A percentile compares a stretch with the other conserved stretches of the same genome.
Conservation (phyloP, 2,329 filamentous ascomycete species). For the Cercospora canescens region DNA sequence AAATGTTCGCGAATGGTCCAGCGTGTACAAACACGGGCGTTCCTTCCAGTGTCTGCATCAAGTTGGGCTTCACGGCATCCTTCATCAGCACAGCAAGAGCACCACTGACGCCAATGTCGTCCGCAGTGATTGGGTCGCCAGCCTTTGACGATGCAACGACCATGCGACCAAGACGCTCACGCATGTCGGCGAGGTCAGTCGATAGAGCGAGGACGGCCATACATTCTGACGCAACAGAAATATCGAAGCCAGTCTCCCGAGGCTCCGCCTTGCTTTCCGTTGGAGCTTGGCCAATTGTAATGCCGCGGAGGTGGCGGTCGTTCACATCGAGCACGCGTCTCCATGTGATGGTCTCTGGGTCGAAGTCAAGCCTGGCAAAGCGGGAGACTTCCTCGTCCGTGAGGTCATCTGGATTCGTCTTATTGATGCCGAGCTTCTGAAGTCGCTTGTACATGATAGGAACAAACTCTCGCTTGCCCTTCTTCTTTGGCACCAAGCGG, state of each 20-base stretch:
- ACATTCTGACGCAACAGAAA: constrained; percentile 94
- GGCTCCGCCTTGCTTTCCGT: constrained; percentile 83
- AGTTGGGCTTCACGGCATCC: constrained; percentile 97
- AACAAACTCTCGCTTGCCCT: constrained; percentile 81
- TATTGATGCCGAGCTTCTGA: constrained; percentile 93
- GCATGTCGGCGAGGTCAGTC: constrained; percentile 83
- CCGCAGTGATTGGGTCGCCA: constrained; percentile 91
- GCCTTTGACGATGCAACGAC: constrained; percentile 83
- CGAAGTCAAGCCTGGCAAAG: constrained; percentile 94
- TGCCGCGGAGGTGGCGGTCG: constrained; percentile 85
- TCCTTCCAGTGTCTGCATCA: constrained; percentile 97
- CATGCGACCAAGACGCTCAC: constrained; percentile 91
- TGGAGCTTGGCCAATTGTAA: constrained; percentile 83
- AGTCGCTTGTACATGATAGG: constrained; percentile 90
- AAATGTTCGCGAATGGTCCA: constrained; percentile 97
- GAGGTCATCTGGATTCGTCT: constrained; percentile 88
- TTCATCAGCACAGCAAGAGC: constrained; percentile 94
- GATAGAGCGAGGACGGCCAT: constrained; percentile 97
- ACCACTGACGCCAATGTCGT: constrained; percentile 90
- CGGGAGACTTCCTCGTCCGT: constrained; percentile 83
- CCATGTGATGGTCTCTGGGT: constrained; percentile 97
- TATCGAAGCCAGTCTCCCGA: constrained; percentile 92
- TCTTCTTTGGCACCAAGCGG: constrained; percentile 84
- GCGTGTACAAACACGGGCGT: constrained; percentile 98
- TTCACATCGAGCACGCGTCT: constrained; percentile 95